Evolutionary conservation across 163 green algal genomes (phyloP), one percentile per base, ranked within the genome.

Genomic region (Scenedesmus sp.): DNA sequence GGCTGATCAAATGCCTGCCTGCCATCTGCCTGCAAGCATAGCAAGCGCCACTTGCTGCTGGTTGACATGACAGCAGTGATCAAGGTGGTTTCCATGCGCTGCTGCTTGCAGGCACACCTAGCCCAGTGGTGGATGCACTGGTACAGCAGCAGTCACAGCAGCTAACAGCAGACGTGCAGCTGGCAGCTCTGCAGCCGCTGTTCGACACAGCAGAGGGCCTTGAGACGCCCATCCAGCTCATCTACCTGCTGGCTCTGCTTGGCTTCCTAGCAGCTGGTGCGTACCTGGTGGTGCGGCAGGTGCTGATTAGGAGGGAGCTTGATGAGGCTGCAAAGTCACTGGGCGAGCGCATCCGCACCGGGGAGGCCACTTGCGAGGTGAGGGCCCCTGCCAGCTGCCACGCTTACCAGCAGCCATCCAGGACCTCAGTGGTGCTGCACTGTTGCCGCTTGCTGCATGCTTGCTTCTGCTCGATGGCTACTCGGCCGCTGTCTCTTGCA

Each of bases 291-390:
- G 97, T 99, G 73, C 94, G 97, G n/a, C 90, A 93, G 77, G 98
- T 99, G 62, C 93, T 99, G 10, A 97, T 99, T 79, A 93, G 98
- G 26, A 93, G 97, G 16, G 98, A 99, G 94, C 96, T 99, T 67
- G 98, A 99, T 79, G 98, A 99, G 92, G 96, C 97, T 26, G 97
- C 98, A 18, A 99, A 99, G 93, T 95, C 97, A 46, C 96, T 99
- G 86, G 98, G 98, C 18, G 98, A 99, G 85, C 95, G 96, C 52
- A 98, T 99, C 88, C 96, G 98, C 67, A 98, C 94, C 12, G 96
- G 96, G 0, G 94, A 98, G 84, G 97, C 97, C 0, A 97, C 94
- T 12, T 96, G 94, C 92, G 97, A 98, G 95, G 97, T 98, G 67
- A 1, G 94, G 18, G 10, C 15, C 4, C 67, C 15, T 52, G 70